phyloP scores from a whole-genome alignment of 2,329 filamentous ascomycete species.

The Monilinia polystroma region DNA sequence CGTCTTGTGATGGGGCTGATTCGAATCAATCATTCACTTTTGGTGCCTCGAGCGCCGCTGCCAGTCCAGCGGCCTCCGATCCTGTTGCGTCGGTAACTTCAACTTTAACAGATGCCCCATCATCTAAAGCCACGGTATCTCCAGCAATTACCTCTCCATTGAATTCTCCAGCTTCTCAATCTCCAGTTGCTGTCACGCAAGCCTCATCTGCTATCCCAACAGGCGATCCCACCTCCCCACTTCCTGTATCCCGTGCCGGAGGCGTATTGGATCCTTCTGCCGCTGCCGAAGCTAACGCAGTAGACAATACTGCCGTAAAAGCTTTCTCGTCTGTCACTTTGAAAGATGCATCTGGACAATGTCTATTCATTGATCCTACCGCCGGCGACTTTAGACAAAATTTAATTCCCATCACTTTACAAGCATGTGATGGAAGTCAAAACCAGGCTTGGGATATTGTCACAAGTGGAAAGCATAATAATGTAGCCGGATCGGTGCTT shows the following conservation, averaged over 20 bases:
- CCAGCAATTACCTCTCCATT: not conserved
- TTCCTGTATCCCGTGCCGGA: slow-evolving; percentile 15
- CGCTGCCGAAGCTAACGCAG: slow-evolving; percentile 45
- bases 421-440: slow-evolving; percentile 44
- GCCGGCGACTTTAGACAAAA: slow-evolving; percentile 49
- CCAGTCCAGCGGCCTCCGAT: not conserved
- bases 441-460: slow-evolving; percentile 48
- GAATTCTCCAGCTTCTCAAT: not conserved
- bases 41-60: slow-evolving; percentile 19
- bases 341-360: slow-evolving; percentile 46
- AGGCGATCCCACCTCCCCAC: slow-evolving; percentile 2
- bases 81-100: not conserved
- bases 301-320: slow-evolving; percentile 45
- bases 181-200: not conserved
- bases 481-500: slow-evolving; percentile 48
- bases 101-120: not conserved
- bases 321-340: slow-evolving; percentile 45
- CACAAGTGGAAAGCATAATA: slow-evolving; percentile 51
- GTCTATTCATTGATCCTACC: slow-evolving; percentile 46
- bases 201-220: not conserved
- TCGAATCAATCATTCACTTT: slow-evolving; percentile 46
- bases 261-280: slow-evolving; percentile 20
- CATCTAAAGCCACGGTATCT: not conserved
- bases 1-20: slow-evolving; percentile 44
- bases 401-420: slow-evolving; percentile 46